Base-by-base conservation (phyloP, 306 rosid species). In the Purshia tridentata region DNA sequence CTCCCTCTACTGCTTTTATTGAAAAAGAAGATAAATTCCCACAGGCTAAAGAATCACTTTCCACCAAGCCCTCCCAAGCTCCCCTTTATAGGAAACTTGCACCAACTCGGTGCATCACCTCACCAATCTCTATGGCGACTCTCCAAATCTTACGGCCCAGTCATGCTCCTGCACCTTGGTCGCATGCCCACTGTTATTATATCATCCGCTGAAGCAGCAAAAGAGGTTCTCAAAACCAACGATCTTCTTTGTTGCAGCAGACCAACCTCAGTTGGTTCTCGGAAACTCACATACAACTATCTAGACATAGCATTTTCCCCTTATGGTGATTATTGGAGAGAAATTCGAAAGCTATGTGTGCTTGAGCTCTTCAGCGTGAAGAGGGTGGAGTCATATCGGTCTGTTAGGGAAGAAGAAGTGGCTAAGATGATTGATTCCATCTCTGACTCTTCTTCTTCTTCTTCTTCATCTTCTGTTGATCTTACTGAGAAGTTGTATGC, bases 41-140 rank as follows among this genome's bases (percentile, higher is more conserved):
- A 1, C 3, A 54, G 6, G 22, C 29, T 50, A 35, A 29, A 44
- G 12, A 59, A 41, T 9, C 7, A 0, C 1, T 10, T 45, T 42
- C 85, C 84, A 3, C 86, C 86, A 7, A 40, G 78, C 63, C 88
- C 86, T 55, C 76, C 82, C 1, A 72, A 45, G 86, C 80, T 85
- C 53, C 86, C 88, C 6, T 14, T 81, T 15, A 73, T 79, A 22
- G 86, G 88, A 0, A 84, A 84, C 69, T 59, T 84, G 37, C 82
- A 77, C 55, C 81, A 84, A 50, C 14, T 84, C 19, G 84, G 88
- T 2, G 12, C 70, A 3, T 46, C 75, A 23, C 64, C 71, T 0
- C 88, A 82, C 54, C 42, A 46, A 11, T 72, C 84, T 46, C n/a
- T 74, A 2, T 19, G 69, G 69, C 68, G 10, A 8, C 84, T 85